Evolutionary conservation across 1,139 yeast genomes (phyloP), one percentile per base, ranked within the genome.

Genomic region (Scheffersomyces quercinus): DNA sequence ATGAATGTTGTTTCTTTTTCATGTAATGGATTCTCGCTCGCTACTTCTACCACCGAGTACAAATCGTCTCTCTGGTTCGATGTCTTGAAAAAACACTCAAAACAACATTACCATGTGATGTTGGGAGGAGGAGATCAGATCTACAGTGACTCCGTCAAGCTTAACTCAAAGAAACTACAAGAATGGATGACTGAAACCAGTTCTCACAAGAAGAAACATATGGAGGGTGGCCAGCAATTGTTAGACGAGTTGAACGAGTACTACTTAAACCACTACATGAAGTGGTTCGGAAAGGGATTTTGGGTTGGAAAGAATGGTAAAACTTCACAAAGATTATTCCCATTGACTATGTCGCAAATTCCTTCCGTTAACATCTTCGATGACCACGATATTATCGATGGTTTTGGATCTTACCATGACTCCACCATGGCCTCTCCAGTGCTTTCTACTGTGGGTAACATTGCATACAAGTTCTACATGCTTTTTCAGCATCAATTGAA

Each of bases 91-190:
- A 81, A 82, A 51, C 96, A 90, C 59, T 58, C 68, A 5, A 64
- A 73, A 37, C 63, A 70, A 34, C 91, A 85, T 39, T 89, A 88
- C 67, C 97, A 93, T 60, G 97, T 89, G 5, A 90, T 91, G 96
- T 72, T 91, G 35, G 98, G 98, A 15, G 98, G 98, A 39, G 99
- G 99, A 29, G 99, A 93, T 64, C 99, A 93, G 67, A 78, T 93
- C 42, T 93, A 93, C 64, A 83, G 91, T 45, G 98, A 93, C 64
- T 75, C 90, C 3, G 82, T 93, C 53, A 87, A 85, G 60, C 56
- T 78, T 31, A 73, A 81, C 35, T 81, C 85, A 5, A 57, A 73
- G 38, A 69, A 73, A 30, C 76, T 85, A 53, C 67, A 75, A 48
- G 63, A 79, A 35, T 91, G 97, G 97, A 64, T 82, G 36, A 59